Evolutionary conservation across 345 rosid species (phyloP).

Genomic region (Brassica incana): DNA sequence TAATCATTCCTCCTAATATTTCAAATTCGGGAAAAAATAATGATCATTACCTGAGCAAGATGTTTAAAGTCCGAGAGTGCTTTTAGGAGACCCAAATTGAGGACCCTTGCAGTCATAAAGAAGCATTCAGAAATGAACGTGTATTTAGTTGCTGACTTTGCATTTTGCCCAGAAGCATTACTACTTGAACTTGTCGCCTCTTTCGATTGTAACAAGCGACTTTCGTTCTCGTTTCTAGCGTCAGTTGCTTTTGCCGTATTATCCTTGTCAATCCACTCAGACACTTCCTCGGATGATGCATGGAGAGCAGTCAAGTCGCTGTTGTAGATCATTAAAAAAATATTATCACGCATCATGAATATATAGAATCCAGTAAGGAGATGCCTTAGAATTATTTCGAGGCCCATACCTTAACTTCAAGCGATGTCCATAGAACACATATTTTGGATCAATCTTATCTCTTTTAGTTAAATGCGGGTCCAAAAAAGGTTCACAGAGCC

Average conservation of each 20-base stretch:
- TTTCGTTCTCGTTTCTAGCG: constrained; percentile 47
- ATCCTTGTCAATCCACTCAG: constrained; percentile 70
- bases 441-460: constrained; percentile 86
- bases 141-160: constrained; percentile 52
- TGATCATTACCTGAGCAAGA: constrained; percentile 76
- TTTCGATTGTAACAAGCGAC: constrained; percentile 65
- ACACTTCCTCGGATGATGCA: constrained; percentile 92
- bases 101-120: constrained; percentile 98
- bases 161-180: constrained; percentile 36
- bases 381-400: constrained; percentile 4
- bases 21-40: background rate
- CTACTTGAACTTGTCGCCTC: constrained; percentile 76
- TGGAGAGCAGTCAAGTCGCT: constrained; percentile 87
- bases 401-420: constrained; percentile 72
- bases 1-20: constrained; percentile 9
- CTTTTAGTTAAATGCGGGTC: constrained; percentile 74
- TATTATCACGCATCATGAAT: constrained; percentile 2
- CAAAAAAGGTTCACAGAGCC: constrained; percentile 85
- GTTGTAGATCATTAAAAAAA: constrained; percentile 28
- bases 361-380: background rate
- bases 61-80: constrained; percentile 98
- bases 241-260: constrained; percentile 37
- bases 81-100: constrained; percentile 90
- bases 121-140: constrained; percentile 92
- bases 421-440: constrained; percentile 67